phyloP scores from a whole-genome alignment of 768 basidiomycete species.

The Lactifluus piperatus region DNA sequence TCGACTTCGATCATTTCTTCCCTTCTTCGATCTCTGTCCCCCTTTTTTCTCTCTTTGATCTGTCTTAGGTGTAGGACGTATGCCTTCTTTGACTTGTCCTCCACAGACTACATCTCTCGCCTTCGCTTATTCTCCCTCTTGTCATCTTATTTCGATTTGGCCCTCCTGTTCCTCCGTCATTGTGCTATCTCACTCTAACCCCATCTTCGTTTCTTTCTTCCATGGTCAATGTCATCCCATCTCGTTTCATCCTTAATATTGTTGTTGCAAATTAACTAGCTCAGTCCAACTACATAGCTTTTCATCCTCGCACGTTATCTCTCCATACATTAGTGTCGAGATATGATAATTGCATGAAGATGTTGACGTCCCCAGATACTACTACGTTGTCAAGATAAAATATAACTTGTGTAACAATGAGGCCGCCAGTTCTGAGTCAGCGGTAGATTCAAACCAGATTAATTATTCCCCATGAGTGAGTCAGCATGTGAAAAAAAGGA shows the following conservation, averaged over 20 bases:
- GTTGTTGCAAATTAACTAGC: constrained; percentile 18
- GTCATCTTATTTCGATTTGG: background rate
- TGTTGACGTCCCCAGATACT: background rate
- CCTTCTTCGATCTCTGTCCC: background rate
- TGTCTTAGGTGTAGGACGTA: background rate
- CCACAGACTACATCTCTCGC: constrained; percentile 9
- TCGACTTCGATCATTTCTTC: constrained; percentile 11
- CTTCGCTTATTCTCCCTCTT: constrained; percentile 2
- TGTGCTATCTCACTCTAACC: constrained; percentile 18
- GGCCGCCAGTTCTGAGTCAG: background rate
- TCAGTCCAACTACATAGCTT: constrained; percentile 4
- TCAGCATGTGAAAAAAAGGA: no score
- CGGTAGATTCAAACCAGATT: background rate
- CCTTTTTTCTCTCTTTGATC: background rate
- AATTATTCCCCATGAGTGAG: background rate
- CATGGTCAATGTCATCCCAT: constrained; percentile 15
- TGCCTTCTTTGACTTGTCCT: background rate
- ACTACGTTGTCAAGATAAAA: background rate
- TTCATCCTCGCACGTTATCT: constrained; percentile 2
- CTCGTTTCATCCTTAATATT: constrained; percentile 6
- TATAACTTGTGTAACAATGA: no score
- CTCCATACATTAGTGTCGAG: constrained; percentile 1
- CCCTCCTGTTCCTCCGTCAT: background rate
- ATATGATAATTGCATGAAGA: constrained; percentile 1
- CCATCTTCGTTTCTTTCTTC: constrained; percentile 11